Evolutionary conservation across 345 rosid genomes (phyloP).

Genomic region (Rubroshorea leprosula): DNA sequence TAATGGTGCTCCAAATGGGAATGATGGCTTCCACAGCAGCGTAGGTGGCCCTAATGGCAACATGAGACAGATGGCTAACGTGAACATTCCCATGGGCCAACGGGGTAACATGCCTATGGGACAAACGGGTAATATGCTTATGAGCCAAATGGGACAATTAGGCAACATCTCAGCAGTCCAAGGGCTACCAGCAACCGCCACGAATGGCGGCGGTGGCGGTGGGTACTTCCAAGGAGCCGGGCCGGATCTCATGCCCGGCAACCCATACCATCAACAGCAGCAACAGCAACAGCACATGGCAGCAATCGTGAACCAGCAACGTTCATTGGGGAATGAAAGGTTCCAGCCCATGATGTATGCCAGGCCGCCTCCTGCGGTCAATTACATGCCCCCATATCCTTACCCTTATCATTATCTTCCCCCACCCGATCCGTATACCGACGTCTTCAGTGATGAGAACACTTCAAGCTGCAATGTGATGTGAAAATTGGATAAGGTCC

Average conservation of each 20-base stretch:
- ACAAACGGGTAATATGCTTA: slow-evolving; percentile 36
- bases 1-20: slow-evolving; percentile 29
- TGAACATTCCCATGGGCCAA: no score
- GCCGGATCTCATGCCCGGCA: slow-evolving; percentile 57
- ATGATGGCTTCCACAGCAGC: slow-evolving; percentile 39
- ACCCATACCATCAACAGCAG: slow-evolving; percentile 45
- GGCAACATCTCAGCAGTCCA: slow-evolving; percentile 57
- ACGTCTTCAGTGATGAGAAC: slow-evolving; percentile 82
- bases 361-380: slow-evolving; percentile 74
- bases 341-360: slow-evolving; percentile 92
- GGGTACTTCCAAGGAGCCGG: slow-evolving; percentile 68
- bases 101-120: slow-evolving; percentile 40
- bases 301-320: slow-evolving; percentile 84
- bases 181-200: slow-evolving; percentile 71
- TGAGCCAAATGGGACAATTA: slow-evolving; percentile 32
- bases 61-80: slow-evolving; percentile 28
- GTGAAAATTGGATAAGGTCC: slow-evolving; percentile 33
- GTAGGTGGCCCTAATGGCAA: slow-evolving; percentile 30
- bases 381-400: slow-evolving; percentile 65
- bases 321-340: slow-evolving; percentile 76
- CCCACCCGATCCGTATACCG: slow-evolving; percentile 34
- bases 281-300: slow-evolving; percentile 56
- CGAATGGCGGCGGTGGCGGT: slow-evolving; percentile 33
- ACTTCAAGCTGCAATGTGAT: slow-evolving; percentile 84
- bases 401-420: slow-evolving; percentile 33